Evolutionary conservation across 2,329 filamentous ascomycete genomes (phyloP).

Genomic region (Stagonosporopsis vannaccii): DNA sequence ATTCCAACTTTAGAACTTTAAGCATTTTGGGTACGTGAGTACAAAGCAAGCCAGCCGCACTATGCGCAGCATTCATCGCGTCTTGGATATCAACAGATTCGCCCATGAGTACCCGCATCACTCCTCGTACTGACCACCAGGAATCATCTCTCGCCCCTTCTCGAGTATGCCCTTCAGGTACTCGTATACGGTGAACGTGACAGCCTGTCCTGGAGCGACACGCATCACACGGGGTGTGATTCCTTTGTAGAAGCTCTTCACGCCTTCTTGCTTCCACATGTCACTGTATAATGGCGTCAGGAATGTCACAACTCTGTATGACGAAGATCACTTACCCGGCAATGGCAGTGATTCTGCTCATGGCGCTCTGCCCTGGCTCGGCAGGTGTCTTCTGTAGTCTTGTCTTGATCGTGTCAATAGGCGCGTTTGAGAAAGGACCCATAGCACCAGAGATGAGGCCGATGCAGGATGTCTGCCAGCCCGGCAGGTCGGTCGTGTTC

Average conservation of each 20-base stretch:
- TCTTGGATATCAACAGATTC: slow-evolving; percentile 24
- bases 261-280: slow-evolving; percentile 81
- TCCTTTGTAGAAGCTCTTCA: slow-evolving; percentile 97
- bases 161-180: slow-evolving; percentile 60
- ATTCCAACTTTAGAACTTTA: not conserved
- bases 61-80: not conserved
- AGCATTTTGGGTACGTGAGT: not conserved
- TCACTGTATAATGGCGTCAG: slow-evolving; percentile 40
- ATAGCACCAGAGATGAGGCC: slow-evolving; percentile 92
- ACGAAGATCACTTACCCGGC: slow-evolving; percentile 56
- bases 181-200: slow-evolving; percentile 69
- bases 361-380: slow-evolving; percentile 78
- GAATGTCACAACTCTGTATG: not conserved
- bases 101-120: slow-evolving; percentile 32
- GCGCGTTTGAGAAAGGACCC: slow-evolving; percentile 94
- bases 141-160: slow-evolving; percentile 55
- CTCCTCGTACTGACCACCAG: slow-evolving; percentile 59
- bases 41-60: slow-evolving; percentile 9
- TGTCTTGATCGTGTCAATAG: slow-evolving; percentile 99
- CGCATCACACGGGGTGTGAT: slow-evolving; percentile 98
- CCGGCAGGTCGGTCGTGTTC: slow-evolving; percentile 76
- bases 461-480: slow-evolving; percentile 89
- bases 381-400: slow-evolving; percentile 89
- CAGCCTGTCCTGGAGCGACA: slow-evolving; percentile 91
- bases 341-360: slow-evolving; percentile 80